Base-by-base conservation (phyloP, 352 stramenopile species). In the Pythium periplocum region DNA sequence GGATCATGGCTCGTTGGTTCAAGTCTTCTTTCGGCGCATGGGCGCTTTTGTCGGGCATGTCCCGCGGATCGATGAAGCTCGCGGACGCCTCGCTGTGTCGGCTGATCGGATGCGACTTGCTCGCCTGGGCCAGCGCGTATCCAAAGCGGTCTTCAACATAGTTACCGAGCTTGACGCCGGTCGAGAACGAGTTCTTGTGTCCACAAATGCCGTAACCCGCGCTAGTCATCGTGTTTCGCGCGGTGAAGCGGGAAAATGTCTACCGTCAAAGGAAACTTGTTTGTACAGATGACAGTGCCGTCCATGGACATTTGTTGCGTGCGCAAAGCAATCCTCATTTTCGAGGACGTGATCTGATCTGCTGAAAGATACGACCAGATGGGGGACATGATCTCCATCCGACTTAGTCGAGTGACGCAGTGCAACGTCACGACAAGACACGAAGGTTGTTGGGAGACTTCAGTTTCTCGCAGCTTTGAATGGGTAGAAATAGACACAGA, bases 161-260 rank as follows among this genome's bases (percentile, higher is more conserved):
- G 61, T 91, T 93, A 36, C 83, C 80, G 57, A 89, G 65, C 62
- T 90, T 89, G 45, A 90, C 76, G 33, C 71, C 69, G 26, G 76
- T 82, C 6, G 68, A 77, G 57, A 85, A 93, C 58, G 75, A 66
- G 71, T 93, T 93, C 75, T 91, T 91, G 73, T 91, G 83, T 2
- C 83, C 80, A 46, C 80, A 89, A 42, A 91, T 77, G 41, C 83
- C 83, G 49, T 80, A 90, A 6, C 83, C 83, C 34, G 66, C 47
- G 52, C 67, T 70, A 69, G 82, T 81, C 30, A 12, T 68, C 42
- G 33, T 51, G 9, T 39, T 34, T 3, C 31, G n/a, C n/a, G 42
- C 3, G 34, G 9, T 32, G 33, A 31, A 57, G 40, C n/a, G 32
- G 32, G 48, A 56, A 56, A 56, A 48, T 56, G 48, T 26, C 17